phyloP scores from a whole-genome alignment of 306 rosid species.

The Cicer yamashitae region DNA sequence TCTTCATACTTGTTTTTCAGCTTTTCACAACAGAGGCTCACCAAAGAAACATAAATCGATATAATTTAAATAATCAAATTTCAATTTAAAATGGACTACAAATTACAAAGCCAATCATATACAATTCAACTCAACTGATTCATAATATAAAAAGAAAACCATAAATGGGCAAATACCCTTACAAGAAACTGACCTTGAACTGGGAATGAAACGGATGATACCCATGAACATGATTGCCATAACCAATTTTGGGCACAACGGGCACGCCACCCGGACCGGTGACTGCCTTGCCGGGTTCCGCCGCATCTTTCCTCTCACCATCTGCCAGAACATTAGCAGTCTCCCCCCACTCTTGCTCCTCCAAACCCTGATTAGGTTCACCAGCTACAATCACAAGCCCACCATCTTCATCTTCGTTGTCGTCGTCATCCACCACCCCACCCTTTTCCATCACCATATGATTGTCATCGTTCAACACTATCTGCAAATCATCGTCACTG shows the following conservation, averaged over 20 bases:
- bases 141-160: conserved; percentile 39
- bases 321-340: conserved; percentile 56
- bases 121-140: conserved; percentile 41
- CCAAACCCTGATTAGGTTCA: conserved; percentile 67
- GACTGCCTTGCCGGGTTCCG: conserved; percentile 58
- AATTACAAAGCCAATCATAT: conserved; percentile 48
- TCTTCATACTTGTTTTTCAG: not conserved
- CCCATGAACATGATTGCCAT: conserved; percentile 79
- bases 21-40: conserved; percentile 21
- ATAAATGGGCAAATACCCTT: conserved; percentile 48
- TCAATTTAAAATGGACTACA: conserved; percentile 47
- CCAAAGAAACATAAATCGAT: conserved; percentile 33
- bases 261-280: conserved; percentile 20
- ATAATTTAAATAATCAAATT: conserved; percentile 44
- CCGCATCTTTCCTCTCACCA: conserved; percentile 80
- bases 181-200: conserved; percentile 87
- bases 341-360: conserved; percentile 91
- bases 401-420: conserved; percentile 73
- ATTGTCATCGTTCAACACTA: conserved; percentile 82
- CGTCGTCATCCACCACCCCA: conserved; percentile 60
- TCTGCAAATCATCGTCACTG: conserved; percentile 95
- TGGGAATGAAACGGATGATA: conserved; percentile 97
- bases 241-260: conserved; percentile 68
- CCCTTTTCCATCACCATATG: conserved; percentile 79
- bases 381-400: conserved; percentile 75